A percentile compares a stretch with the other conserved stretches of the same genome.
Evolutionary conservation across 306 rosid genomes (phyloP).

Genomic region (Glycyrrhiza uralensis): DNA sequence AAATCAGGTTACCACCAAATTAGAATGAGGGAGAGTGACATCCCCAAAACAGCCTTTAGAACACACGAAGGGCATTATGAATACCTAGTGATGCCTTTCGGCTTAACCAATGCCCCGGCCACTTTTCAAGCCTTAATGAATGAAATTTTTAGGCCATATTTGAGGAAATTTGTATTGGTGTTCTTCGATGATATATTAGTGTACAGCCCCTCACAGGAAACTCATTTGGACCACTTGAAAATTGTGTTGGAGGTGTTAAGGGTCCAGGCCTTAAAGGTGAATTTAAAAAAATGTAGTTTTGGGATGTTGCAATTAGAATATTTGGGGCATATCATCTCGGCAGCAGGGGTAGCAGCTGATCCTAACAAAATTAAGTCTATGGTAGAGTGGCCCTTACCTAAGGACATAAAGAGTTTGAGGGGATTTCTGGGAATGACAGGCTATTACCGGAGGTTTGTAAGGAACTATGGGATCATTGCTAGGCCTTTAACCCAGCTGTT

Average conservation of each 20-base stretch:
- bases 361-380: neutral
- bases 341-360: neutral
- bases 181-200: neutral
- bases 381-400: neutral
- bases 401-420: neutral
- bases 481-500: neutral
- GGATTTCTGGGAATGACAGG: neutral
- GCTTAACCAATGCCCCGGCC: no score
- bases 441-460: no score
- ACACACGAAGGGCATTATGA: no score
- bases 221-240: neutral
- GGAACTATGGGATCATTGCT: neutral
- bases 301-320: neutral
- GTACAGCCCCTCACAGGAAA: neutral
- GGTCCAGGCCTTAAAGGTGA: neutral
- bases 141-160: no score
- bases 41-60: no score
- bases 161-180: neutral
- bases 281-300: neutral
- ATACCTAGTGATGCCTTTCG: no score
- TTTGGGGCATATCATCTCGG: neutral
- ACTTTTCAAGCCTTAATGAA: no score
- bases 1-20: neutral
- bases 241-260: neutral
- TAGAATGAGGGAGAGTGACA: no score